Conservation (phyloP, 352 stramenopile species). For the Globisporangium spiculum region DNA sequence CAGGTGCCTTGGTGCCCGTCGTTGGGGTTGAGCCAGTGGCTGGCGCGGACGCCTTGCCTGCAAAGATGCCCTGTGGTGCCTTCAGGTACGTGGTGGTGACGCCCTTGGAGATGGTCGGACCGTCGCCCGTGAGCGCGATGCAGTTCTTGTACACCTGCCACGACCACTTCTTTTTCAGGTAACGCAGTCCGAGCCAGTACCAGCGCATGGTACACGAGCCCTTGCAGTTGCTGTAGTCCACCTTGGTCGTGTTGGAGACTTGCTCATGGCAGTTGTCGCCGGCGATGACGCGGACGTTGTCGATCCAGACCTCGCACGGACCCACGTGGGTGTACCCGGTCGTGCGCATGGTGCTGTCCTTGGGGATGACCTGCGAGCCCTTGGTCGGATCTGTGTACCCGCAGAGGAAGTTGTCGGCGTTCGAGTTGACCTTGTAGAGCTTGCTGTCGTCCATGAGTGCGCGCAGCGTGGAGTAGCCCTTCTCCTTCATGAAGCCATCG, state of each 20-base stretch:
- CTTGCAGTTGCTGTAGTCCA: constrained; percentile 54
- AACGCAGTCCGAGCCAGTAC: constrained; percentile 61
- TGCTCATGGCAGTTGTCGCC: constrained; percentile 46
- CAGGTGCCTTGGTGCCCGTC: constrained; percentile 1
- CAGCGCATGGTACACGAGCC: constrained; percentile 40
- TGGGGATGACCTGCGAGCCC: constrained; percentile 17
- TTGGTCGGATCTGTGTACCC: constrained; percentile 17
- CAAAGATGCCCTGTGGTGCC: constrained; percentile 12
- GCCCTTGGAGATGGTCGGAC: constrained; percentile 16
- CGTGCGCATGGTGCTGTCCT: constrained; percentile 31
- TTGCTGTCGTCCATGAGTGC: constrained; percentile 22
- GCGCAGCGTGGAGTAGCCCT: constrained; percentile 19
- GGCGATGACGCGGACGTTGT: constrained; percentile 35
- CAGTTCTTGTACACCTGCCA: constrained; percentile 73
- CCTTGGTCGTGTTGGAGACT: constrained; percentile 17
- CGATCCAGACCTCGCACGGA: constrained; percentile 58
- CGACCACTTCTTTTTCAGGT: constrained; percentile 44
- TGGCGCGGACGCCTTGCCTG: constrained; percentile 8
- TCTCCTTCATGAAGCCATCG: constrained; percentile 18
- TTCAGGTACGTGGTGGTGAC: constrained; percentile 13
- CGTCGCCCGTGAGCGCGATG: constrained; percentile 17
- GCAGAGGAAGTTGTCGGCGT: constrained; percentile 19
- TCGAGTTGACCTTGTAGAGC: constrained; percentile 20
- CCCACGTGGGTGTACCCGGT: constrained; percentile 60
- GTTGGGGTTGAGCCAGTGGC: background rate